Percentiles rank a stretch among this genome's conserved stretches.
Conservation (phyloP, 148 eudicot genomes). For the Rhododendron henanense region DNA sequence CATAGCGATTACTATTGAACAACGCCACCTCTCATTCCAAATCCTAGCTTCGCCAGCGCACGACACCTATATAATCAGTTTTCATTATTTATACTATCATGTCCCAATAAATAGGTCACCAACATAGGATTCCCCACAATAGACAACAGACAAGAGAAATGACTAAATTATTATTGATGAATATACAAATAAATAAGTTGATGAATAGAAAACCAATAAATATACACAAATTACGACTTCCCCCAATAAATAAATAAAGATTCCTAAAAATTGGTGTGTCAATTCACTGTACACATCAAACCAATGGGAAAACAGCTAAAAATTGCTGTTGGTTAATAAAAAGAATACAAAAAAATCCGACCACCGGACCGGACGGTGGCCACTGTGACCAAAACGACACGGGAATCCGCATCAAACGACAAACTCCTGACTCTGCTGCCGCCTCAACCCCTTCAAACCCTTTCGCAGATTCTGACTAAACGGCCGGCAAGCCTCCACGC, state of each 20-base stretch:
- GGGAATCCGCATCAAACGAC: slow-evolving; percentile 26
- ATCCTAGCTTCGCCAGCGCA: too few relatives aligned
- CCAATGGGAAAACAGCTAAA: slow-evolving; percentile 1
- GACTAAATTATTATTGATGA: background rate
- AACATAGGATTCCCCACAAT: background rate
- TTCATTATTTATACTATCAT: too few relatives aligned
- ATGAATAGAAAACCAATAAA: background rate
- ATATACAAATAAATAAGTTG: background rate
- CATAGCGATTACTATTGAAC: too few relatives aligned
- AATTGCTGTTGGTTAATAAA: slow-evolving; percentile 5
- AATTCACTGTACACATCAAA: slow-evolving; percentile 13
- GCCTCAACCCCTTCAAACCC: slow-evolving; percentile 55
- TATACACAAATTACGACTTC: background rate
- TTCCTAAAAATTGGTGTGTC: background rate
- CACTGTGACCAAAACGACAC: slow-evolving; percentile 21
- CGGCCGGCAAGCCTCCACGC: slow-evolving; percentile 57
- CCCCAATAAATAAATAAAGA: background rate
- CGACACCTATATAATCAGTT: background rate
- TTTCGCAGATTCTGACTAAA: slow-evolving; percentile 47
- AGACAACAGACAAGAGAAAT: background rate
- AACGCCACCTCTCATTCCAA: too few relatives aligned
- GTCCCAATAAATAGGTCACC: background rate
- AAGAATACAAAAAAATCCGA: background rate
- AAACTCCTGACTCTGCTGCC: slow-evolving; percentile 39
- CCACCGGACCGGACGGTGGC: background rate